Base-by-base conservation (phyloP, 495 filamentous ascomycete species). In the Opeltia flavorubescens region DNA sequence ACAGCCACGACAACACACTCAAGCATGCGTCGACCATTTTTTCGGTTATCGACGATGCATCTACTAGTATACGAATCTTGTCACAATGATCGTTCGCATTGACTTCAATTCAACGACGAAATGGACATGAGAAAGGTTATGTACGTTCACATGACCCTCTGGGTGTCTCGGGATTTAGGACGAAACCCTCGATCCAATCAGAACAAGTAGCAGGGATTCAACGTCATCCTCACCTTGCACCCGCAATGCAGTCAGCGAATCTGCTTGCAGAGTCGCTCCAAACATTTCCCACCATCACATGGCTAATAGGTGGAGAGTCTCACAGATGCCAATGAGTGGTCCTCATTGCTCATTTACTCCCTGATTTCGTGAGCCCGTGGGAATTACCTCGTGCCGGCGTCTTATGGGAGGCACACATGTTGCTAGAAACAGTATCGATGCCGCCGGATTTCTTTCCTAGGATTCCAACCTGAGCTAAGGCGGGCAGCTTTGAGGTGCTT, bases 201-300 rank as follows among this genome's bases (percentile, higher is more conserved):
- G 23, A 52, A 43, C 44, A 52, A 57, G 47, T 50, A 62, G 53
- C 64, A 58, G 57, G 64, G 63, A 57, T 63, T 55, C 48, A 55
- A 53, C 57, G 49, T 55, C 51, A 58, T 53, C 48, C 50, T 50
- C 46, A 47, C 44, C 49, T 44, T 59, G 58, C 54, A 55, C 50
- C 54, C 54, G 46, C 59, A 41, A 50, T 35, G 40, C 50, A 44
- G 33, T 39, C 55, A 55, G 52, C 64, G 62, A 67, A 67, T 67
- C 44, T 46, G 27, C 36, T 43, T 51, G 27, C 49, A 43, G 41
- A 64, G 51, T 42, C 50, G 53, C 48, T 43, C 53, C 47, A 53
- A 56, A 55, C 43, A 48, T 59, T 50, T 44, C 52, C 40, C 55
- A 53, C 46, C 36, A 44, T 48, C 44, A 30, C 21, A 17, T 27